These are phyloP conservation scores for Candida maesae DNA, from an alignment of 805 yeast species.

Conservation along the genomic window DNA sequence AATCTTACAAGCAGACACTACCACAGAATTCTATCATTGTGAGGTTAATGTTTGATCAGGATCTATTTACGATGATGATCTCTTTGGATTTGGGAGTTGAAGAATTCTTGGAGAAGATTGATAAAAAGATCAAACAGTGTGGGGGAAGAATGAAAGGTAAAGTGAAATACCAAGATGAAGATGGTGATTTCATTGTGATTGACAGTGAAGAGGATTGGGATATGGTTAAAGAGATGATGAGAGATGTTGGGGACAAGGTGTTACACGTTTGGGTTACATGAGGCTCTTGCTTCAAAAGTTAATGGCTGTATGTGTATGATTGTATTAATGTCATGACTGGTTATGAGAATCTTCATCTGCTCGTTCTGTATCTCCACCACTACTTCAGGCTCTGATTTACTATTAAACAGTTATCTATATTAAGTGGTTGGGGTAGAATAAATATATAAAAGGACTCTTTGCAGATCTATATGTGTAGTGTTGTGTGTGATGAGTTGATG, in stretches of 20 bases:
- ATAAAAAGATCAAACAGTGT: constrained; percentile 50
- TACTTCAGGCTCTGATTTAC: too few relatives aligned
- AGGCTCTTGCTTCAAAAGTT: not conserved
- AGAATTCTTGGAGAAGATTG: constrained; percentile 55
- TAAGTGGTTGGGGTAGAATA: too few relatives aligned
- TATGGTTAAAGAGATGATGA: constrained; percentile 72
- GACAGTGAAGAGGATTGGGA: constrained; percentile 85
- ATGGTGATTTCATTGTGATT: constrained; percentile 86
- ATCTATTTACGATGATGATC: constrained; percentile 63
- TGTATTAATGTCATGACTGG: constrained; percentile 3
- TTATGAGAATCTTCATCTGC: too few relatives aligned
- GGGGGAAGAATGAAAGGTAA: constrained; percentile 47
- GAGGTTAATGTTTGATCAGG: constrained; percentile 39
- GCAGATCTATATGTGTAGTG: too few relatives aligned
- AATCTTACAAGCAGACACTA: constrained; percentile 34
- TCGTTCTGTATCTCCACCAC: too few relatives aligned
- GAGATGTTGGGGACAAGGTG: constrained; percentile 46
- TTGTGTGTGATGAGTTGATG: too few relatives aligned
- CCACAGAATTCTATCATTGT: constrained; percentile 37
- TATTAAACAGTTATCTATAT: too few relatives aligned
- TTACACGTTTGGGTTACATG: constrained; percentile 39
- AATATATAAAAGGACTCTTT: too few relatives aligned
- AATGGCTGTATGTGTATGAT: too few relatives aligned
- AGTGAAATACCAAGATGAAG: constrained; percentile 87
- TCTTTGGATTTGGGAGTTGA: constrained; percentile 47